Evolutionary conservation across 164 flowering plant species (phyloP), one percentile per base, ranked within the genome.

Genomic region (Tinospora cordifolia): DNA sequence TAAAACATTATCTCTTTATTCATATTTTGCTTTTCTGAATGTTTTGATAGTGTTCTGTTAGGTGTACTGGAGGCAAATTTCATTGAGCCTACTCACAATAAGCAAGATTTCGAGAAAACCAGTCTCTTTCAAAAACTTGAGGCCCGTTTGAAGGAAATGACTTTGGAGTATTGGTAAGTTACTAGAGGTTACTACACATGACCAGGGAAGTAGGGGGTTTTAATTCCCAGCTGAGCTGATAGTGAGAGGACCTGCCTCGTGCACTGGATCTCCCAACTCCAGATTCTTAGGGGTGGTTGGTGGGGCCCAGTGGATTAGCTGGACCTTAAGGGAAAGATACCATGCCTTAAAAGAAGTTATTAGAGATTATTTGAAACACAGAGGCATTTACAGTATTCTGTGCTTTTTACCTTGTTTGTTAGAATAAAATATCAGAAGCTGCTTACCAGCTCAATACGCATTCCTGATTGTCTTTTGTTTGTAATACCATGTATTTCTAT

Each of bases 21-120:
- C 47, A 21, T 38, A 58, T 6, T 46, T 24, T 39, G 4, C 62
- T 39, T 39, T 70, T 38, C 26, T 30, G 24, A 74, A 60, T 71
- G 46, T 66, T 68, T 26, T 66, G 15, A 51, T 60, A 22, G 36
- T 70, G 41, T 62, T 76, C 19, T 66, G 64, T 46, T 72, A 94
- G 99, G 99, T 80, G 86, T 87, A 68, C 75, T 94, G 76, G 96
- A 95, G 84, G 92, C 98, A 73, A 87, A 95, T 78, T 90, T 90
- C 77, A 69, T 95, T 60, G 83, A 92, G 79, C 98, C 98, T 40
- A 87, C 88, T 11, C 99, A 95, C 77, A 88, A 89, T 78, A 95
- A 95, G 78, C 98, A 95, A 83, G 99, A 92, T 58, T 92, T 95
- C 76, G 99, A 92, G 85, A 90, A 83, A 82, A 92, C 97, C 65